A percentile compares a stretch with the other conserved stretches of the same genome.
Evolutionary conservation across 352 stramenopile species (phyloP).

Genomic region (Phytopythium vexans): DNA sequence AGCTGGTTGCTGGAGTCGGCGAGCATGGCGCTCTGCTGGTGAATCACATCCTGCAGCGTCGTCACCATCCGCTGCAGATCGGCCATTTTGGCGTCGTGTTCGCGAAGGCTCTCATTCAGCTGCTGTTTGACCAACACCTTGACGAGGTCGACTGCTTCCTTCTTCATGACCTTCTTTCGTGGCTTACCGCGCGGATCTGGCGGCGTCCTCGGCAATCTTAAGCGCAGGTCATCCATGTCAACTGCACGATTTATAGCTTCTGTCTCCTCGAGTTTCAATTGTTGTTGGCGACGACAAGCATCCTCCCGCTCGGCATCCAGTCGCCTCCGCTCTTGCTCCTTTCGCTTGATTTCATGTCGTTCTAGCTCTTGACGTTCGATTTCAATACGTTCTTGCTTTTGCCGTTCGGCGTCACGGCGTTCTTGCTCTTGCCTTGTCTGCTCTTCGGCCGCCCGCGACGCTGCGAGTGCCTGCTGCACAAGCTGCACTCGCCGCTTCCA

Average conservation of each 20-base stretch:
- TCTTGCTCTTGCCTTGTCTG: constrained; percentile 7
- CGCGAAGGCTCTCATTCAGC: constrained; percentile 29
- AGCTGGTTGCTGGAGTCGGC: constrained; percentile 23
- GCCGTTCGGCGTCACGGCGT: constrained; percentile 1
- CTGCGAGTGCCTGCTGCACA: constrained; percentile 8
- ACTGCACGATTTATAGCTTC: constrained; percentile 7
- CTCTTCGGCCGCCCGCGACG: constrained; percentile 2
- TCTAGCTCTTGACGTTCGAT: constrained; percentile 5
- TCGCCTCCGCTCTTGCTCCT: constrained; percentile 6
- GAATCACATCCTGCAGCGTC: constrained; percentile 40
- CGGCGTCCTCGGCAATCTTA: background rate
- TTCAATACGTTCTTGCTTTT: constrained; percentile 5
- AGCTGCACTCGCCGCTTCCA: constrained; percentile 22
- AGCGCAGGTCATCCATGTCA: constrained; percentile 5
- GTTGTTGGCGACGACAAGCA: constrained; percentile 1
- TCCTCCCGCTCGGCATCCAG: constrained; percentile 5
- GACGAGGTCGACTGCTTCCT: constrained; percentile 37
- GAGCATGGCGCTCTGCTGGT: constrained; percentile 36
- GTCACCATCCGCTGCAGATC: constrained; percentile 38
- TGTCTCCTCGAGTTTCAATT: constrained; percentile 9
- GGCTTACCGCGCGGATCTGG: constrained; percentile 7
- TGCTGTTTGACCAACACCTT: constrained; percentile 37
- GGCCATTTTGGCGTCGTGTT: constrained; percentile 35
- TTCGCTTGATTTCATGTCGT: constrained; percentile 2
- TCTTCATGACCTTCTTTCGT: constrained; percentile 47